Conservation (phyloP, 2,329 filamentous ascomycete species). For the Pyrenophora seminiperda region DNA sequence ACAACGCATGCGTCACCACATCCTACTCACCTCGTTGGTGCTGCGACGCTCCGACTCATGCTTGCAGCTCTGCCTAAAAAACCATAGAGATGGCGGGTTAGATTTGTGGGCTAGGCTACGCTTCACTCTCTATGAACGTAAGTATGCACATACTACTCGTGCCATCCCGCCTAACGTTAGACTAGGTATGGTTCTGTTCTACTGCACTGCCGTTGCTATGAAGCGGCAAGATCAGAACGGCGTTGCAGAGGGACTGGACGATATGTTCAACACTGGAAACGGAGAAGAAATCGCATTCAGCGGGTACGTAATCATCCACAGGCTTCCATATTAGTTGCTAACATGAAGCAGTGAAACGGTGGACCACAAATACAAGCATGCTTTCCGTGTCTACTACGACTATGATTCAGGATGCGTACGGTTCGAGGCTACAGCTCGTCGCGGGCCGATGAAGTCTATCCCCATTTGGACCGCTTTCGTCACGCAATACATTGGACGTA, state of each 20-base stretch:
- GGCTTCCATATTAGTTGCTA: conserved; percentile 5
- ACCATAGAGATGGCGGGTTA: conserved; percentile 49
- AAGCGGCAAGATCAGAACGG: conserved; percentile 59
- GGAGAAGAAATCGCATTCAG: conserved; percentile 54
- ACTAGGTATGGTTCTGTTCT: conserved; percentile 62
- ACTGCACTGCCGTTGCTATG: conserved; percentile 61
- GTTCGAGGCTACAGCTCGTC: conserved; percentile 61
- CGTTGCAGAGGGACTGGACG: conserved; percentile 50
- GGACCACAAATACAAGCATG: conserved; percentile 59
- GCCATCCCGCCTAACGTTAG: conserved; percentile 2
- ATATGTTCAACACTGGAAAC: conserved; percentile 54
- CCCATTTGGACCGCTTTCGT: conserved; percentile 63
- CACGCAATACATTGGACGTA: conserved; percentile 51
- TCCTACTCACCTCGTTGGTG: conserved; percentile 57
- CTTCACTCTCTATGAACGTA: conserved; percentile 62
- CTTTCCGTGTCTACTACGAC: conserved; percentile 61
- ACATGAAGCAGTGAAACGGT: conserved; percentile 54
- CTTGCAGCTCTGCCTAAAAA: conserved; percentile 49
- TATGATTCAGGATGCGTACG: conserved; percentile 57
- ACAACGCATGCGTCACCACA: conserved; percentile 53
- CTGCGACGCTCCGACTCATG: conserved; percentile 49
- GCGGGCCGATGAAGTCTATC: conserved; percentile 58
- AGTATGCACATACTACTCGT: conserved; percentile 7
- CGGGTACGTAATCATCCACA: conserved; percentile 47
- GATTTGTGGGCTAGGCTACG: conserved; percentile 60